These are phyloP conservation scores for Chlamydomonas schloesseri DNA, from an alignment of 139 green algal genomes.

Conservation along the genomic window DNA sequence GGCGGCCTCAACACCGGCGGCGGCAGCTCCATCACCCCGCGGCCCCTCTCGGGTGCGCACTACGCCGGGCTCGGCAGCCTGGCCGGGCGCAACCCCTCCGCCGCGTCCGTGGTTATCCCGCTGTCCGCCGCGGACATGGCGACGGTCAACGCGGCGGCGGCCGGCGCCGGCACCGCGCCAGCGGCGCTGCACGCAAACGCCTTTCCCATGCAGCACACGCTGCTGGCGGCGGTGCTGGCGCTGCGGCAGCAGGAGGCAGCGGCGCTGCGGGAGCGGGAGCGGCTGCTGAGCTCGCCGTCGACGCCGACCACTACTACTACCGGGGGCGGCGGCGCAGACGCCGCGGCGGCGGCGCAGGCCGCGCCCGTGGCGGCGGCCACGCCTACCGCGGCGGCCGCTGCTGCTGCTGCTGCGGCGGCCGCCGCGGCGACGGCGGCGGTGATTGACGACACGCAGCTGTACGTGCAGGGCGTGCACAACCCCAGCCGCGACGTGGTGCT, in stretches of 20 bases:
- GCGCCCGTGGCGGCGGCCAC: neutral
- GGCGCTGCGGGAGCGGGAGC: neutral
- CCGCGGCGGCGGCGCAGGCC: neutral
- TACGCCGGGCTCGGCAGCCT: neutral
- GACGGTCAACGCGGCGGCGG: neutral
- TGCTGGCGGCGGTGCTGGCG: neutral
- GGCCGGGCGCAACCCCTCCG: neutral
- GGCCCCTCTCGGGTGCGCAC: no score
- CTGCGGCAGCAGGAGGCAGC: neutral
- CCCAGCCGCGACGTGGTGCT: neutral
- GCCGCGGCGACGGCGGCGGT: neutral
- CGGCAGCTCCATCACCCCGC: neutral
- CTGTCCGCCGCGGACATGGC: neutral
- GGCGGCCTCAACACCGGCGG: neutral
- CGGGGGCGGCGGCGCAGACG: neutral
- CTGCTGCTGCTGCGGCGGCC: no score
- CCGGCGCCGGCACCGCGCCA: neutral
- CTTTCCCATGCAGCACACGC: neutral
- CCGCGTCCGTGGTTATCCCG: neutral
- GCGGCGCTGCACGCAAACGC: neutral
- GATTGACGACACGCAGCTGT: neutral
- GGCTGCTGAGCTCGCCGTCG: neutral
- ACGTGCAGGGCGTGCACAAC: neutral
- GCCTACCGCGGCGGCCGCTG: no score
- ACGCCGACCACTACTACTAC: no score